phyloP scores from a whole-genome alignment of 1,139 yeast genomes.

The Spathaspora sp. region DNA sequence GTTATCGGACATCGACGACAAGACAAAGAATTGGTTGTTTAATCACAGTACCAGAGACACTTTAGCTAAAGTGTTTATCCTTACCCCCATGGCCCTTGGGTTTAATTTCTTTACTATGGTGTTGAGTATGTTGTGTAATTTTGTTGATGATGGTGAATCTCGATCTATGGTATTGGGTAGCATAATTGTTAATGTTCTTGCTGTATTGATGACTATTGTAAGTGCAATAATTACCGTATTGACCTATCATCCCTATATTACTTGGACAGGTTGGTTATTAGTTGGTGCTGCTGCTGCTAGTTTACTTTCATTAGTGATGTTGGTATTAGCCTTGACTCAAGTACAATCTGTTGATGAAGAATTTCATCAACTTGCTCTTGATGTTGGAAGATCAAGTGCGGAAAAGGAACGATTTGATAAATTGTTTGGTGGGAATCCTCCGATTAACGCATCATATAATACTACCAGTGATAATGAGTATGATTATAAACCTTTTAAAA shows the following conservation, averaged over 20 bases:
- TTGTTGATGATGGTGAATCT: conserved; percentile 10
- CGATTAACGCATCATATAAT: neutral
- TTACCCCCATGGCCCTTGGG: conserved; percentile 83
- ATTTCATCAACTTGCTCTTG: conserved; percentile 18
- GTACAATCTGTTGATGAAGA: conserved; percentile 17
- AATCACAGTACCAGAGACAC: conserved; percentile 50
- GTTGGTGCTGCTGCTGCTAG: conserved; percentile 63
- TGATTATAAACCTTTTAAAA: conserved; percentile 21
- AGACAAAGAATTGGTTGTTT: conserved; percentile 27
- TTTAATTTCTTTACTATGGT: conserved; percentile 53
- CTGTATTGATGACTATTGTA: conserved; percentile 53
- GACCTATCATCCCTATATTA: conserved; percentile 59
- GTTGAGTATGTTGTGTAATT: conserved; percentile 34
- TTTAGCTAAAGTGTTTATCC: conserved; percentile 68
- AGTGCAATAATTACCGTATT: conserved; percentile 55
- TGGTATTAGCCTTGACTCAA: conserved; percentile 22
- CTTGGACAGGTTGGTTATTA: conserved; percentile 71
- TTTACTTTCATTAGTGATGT: conserved; percentile 33
- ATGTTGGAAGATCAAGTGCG: neutral
- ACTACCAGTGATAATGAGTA: conserved; percentile 29
- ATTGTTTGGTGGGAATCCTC: neutral
- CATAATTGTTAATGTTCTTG: conserved; percentile 35
- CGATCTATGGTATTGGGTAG: conserved; percentile 22
- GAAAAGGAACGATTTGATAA: neutral
- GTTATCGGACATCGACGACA: conserved; percentile 12